Evolutionary conservation across 768 basidiomycete genomes (phyloP), one percentile per base, ranked within the genome.

Genomic region (Lepiota subincarnata): DNA sequence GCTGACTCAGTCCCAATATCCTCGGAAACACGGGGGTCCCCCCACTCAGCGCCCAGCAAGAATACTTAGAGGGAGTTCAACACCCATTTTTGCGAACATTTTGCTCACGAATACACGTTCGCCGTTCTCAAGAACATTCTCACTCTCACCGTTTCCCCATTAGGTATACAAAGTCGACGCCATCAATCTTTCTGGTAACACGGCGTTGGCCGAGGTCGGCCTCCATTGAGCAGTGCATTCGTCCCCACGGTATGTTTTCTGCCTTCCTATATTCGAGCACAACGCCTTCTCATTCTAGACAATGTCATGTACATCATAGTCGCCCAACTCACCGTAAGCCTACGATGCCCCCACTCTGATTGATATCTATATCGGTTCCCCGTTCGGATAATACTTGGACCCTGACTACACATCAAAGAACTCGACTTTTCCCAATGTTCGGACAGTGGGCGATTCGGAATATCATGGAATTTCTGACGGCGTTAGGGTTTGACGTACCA

Each of bases 71-170:
- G 35, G 43, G 50, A 24, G n/a, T 37, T 18, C 26, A 31, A 11
- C 20, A 39, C 36, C 37, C 42, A 53, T 53, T 50, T 26, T 45
- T 26, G 36, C 34, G 16, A 2, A 14, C 26, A 35, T 13, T 48
- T 20, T 26, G 36, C 46, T 43, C 55, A 56, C 14, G 24, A 50
- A 42, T 55, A 52, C 53, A 42, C 50, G 36, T 40, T 28, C 46
- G 12, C 42, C 52, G 36, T 47, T 53, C 57, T 37, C 22, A 39
- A 39, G 38, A 50, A 43, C 22, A 26, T 58, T 63, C 62, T 35
- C 61, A 62, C 57, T 61, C 62, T 56, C 64, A 61, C 63, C 60
- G 60, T 53, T 62, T 49, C 60, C 56, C 62, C 60, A 62, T 59
- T 48, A 26, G 52, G 52, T 44, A 20, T 34, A 22, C 41, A n/a